Evolutionary conservation across 2,329 filamentous ascomycete genomes (phyloP).

Genomic region (Ophioceras dolichostomum): DNA sequence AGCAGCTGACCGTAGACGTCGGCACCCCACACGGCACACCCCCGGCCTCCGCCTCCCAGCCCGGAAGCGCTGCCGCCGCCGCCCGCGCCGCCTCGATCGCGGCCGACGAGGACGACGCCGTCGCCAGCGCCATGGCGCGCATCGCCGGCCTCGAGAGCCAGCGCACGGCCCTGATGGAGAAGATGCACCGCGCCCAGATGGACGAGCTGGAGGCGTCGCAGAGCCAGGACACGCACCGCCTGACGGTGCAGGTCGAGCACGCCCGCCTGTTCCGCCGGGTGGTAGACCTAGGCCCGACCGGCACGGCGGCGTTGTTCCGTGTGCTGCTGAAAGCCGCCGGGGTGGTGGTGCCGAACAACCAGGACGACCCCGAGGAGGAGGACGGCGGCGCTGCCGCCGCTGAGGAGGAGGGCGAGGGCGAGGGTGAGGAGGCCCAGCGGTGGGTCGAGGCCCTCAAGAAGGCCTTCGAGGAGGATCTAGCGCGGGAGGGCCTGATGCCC

Average conservation of each 20-base stretch:
- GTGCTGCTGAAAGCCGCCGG: constrained; percentile 1
- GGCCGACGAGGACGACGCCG: constrained; percentile 2
- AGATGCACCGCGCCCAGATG: neutral
- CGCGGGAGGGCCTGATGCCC: constrained; percentile 1
- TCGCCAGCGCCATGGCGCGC: constrained; percentile 1
- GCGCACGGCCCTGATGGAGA: neutral
- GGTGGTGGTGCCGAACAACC: neutral
- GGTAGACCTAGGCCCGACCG: constrained; percentile 1
- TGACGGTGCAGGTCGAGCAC: constrained; percentile 1
- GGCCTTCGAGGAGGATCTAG: neutral
- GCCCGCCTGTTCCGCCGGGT: constrained; percentile 1
- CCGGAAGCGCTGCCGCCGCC: neutral
- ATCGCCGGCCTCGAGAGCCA: constrained; percentile 1
- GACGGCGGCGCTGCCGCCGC: neutral
- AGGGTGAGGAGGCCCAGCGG: too few species aligned
- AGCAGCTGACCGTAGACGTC: neutral
- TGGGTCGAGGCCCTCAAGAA: too few species aligned
- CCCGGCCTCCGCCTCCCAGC: neutral
- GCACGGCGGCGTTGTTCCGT: constrained; percentile 1
- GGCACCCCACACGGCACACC: neutral
- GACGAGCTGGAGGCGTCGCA: neutral
- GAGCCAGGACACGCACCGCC: neutral
- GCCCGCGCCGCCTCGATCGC: neutral
- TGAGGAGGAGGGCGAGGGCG: neutral
- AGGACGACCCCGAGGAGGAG: neutral